Percentiles rank a stretch among this genome's conserved stretches.
Evolutionary conservation across 495 filamentous ascomycete species (phyloP).

Genomic region (Hypoxylon fragiforme): DNA sequence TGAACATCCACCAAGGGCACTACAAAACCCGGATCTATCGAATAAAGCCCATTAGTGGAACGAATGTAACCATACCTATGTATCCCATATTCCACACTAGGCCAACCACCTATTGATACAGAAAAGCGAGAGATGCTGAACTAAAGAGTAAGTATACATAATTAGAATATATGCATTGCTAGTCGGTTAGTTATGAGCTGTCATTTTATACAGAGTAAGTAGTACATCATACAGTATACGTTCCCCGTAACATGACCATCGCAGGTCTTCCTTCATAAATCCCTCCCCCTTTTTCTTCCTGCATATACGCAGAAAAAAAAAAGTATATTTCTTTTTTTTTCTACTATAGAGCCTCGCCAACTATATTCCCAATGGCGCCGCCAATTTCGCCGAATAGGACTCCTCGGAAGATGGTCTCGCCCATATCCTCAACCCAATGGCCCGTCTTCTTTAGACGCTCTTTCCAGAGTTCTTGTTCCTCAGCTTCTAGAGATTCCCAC

Average conservation of each 20-base stretch:
- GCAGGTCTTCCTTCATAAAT: not conserved
- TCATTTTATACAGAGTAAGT: conserved; percentile 24
- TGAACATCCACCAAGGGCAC: too few relatives aligned
- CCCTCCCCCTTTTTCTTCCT: conserved; percentile 6
- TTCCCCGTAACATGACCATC: conserved; percentile 25
- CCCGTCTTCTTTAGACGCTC: conserved; percentile 67
- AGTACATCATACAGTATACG: conserved; percentile 24
- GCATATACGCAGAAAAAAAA: not conserved
- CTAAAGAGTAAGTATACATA: not conserved
- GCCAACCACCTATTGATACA: not conserved
- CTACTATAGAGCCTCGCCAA: conserved; percentile 42
- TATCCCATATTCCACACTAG: too few relatives aligned
- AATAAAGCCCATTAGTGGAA: too few relatives aligned
- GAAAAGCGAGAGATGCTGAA: not conserved
- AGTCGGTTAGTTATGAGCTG: conserved; percentile 7
- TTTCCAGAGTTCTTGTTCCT: conserved; percentile 70
- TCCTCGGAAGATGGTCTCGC: conserved; percentile 71
- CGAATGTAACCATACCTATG: too few relatives aligned
- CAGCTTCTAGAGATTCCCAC: conserved; percentile 67
- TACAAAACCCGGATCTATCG: too few relatives aligned
- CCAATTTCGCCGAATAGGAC: conserved; percentile 74
- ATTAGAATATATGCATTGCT: conserved; percentile 19
- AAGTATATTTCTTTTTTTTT: too few relatives aligned
- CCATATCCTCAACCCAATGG: conserved; percentile 71
- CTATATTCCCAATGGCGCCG: conserved; percentile 56